Percentiles rank a stretch among this genome's conserved stretches.
Conservation (phyloP, 306 rosid species). For the Trichosanthes truncata region DNA sequence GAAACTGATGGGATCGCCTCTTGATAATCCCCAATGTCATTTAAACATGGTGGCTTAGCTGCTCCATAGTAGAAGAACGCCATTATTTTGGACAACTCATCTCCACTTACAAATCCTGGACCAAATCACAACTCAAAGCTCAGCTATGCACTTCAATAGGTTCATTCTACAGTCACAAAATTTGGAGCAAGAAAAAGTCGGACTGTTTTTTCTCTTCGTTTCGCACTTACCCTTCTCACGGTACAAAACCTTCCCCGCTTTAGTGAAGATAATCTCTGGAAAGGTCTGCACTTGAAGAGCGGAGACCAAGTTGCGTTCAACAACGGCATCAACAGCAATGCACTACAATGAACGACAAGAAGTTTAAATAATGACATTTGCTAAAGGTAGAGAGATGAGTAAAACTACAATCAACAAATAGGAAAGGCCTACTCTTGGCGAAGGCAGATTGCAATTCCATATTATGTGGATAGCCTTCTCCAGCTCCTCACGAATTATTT, state of each 20-base stretch:
- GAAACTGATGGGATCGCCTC: slow-evolving; percentile 58
- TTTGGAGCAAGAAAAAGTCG: not conserved
- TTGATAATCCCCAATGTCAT: slow-evolving; percentile 24
- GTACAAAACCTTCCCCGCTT: slow-evolving; percentile 73
- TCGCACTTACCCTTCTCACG: slow-evolving; percentile 60
- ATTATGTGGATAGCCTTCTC: slow-evolving; percentile 78
- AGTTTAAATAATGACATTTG: not conserved
- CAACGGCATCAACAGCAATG: slow-evolving; percentile 80
- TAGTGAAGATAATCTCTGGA: slow-evolving; percentile 79
- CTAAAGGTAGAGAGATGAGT: not conserved
- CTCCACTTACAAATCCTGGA: slow-evolving; percentile 60
- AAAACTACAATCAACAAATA: not conserved
- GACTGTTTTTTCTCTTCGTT: not conserved
- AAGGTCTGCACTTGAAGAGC: slow-evolving; percentile 60
- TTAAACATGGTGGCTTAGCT: slow-evolving; percentile 61
- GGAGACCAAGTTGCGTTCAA: slow-evolving; percentile 59
- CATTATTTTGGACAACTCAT: slow-evolving; percentile 82
- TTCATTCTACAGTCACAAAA: not conserved
- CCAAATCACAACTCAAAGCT: slow-evolving; percentile 11
- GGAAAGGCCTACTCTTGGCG: slow-evolving; percentile 71
- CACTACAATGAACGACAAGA: slow-evolving; percentile 34
- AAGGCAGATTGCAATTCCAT: slow-evolving; percentile 90
- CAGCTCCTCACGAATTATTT: slow-evolving; percentile 46
- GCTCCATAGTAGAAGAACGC: slow-evolving; percentile 83
- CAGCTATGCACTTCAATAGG: slow-evolving; percentile 2